Evolutionary conservation across 495 filamentous ascomycete genomes (phyloP), one percentile per base, ranked within the genome.

Genomic region (Neurospora sp.): DNA sequence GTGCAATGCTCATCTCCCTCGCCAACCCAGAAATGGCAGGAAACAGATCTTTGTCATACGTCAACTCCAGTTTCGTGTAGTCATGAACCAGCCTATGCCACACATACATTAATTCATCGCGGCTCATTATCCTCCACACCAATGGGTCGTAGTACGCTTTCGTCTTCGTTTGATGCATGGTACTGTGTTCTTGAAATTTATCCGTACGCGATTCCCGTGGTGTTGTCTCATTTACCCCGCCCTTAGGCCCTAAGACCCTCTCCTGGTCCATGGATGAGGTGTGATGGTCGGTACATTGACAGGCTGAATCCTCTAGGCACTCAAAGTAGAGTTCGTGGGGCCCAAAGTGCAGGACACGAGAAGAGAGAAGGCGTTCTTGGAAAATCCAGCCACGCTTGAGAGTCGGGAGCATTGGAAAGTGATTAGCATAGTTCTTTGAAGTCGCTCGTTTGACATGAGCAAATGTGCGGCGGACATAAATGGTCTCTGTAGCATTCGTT

Each of bases 331-430:
- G 73, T 31, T 78, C 77, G 0, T 78, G 69, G 5, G 71, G 69
- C 11, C 69, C 73, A 37, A 78, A 78, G 39, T 78, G 77, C 40
- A 78, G 66, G 35, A 78, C 46, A 35, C 77, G 74, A 20, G 62
- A 27, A 3, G 75, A 48, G 4, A 78, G 70, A 59, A 75, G n/a
- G 5, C 71, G 77, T 27, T 78, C 77, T 37, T 78, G 77, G 3
- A 74, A 70, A 18, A 78, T 74, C 77, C 77, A 78, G 7, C 75
- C 77, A 37, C 77, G 73, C 27, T 12, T 75, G 4, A 74, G 70
- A 8, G 72, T 69, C 1, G 75, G 77, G n/a, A 77, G 72, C 11
- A 23, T 0, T 5, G 59, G 18, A 16, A 6, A 23, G 1, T 8
- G 41, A 35, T 23, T 37, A 66, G 66, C 70, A 71, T 72, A 74